Conservation (phyloP, 2,329 filamentous ascomycete genomes). For the Aspergillus texensis region DNA sequence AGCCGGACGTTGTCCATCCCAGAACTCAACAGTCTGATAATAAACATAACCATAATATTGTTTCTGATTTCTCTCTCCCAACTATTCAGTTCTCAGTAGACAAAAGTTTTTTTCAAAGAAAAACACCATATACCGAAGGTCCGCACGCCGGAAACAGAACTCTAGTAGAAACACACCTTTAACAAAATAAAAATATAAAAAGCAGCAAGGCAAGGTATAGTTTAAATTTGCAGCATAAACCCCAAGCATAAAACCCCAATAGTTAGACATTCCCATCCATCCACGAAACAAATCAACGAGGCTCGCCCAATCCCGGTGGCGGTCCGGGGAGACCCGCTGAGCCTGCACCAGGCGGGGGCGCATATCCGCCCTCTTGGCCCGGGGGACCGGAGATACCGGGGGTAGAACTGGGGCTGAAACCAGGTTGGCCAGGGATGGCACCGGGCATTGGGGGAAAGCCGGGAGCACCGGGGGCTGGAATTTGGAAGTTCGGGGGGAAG, state of each 20-base stretch:
- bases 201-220: slow-evolving; percentile 1
- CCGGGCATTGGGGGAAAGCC: slow-evolving; percentile 37
- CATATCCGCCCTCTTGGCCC: slow-evolving; percentile 29
- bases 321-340: slow-evolving; percentile 24
- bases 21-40: not conserved
- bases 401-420: slow-evolving; percentile 31
- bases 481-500: slow-evolving; percentile 50
- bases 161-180: slow-evolving; percentile 22
- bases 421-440: slow-evolving; percentile 26
- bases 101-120: slow-evolving; percentile 1
- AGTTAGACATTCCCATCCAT: not conserved
- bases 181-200: slow-evolving; percentile 6
- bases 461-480: slow-evolving; percentile 34
- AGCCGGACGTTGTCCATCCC: not conserved
- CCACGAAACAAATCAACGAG: slow-evolving; percentile 23
- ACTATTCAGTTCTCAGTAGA: not conserved
- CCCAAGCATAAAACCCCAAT: not conserved
- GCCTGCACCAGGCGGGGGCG: slow-evolving; percentile 32
- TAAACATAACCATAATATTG: not conserved
- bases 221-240: not conserved
- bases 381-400: slow-evolving; percentile 33
- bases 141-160: slow-evolving; percentile 3
- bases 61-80: slow-evolving; percentile 1
- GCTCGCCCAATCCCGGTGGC: slow-evolving; percentile 34
- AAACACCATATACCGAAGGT: slow-evolving; percentile 4